These are phyloP conservation scores for Aspergillus carbonarius DNA, from an alignment of 2,329 filamentous ascomycete genomes.

Conservation along the genomic window DNA sequence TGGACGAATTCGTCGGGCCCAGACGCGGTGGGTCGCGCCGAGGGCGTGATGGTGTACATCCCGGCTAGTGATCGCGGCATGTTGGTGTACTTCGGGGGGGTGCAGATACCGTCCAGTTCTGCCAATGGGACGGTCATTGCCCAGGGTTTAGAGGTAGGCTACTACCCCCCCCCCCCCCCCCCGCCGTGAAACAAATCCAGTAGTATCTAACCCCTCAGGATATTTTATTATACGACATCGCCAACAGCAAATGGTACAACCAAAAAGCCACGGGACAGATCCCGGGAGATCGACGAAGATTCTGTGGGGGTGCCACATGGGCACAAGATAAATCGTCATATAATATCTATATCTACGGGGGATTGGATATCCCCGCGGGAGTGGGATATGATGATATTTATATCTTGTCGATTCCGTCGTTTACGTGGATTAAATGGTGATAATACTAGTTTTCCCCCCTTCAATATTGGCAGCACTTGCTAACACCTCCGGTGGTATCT, in stretches of 20 bases:
- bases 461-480: too few species aligned
- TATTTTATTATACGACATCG: slow-evolving; percentile 8
- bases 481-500: too few species aligned
- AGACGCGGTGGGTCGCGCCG: slow-evolving; percentile 6
- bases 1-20: slow-evolving; percentile 8
- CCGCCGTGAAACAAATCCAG: too few species aligned
- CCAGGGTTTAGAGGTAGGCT: slow-evolving; percentile 1
- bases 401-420: background rate
- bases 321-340: slow-evolving; percentile 7
- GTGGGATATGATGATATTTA: slow-evolving; percentile 3
- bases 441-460: too few species aligned
- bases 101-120: too few species aligned
- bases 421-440: slow-evolving; percentile 8
- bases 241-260: slow-evolving; percentile 6
- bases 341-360: slow-evolving; percentile 7
- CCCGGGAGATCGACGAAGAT: background rate
- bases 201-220: too few species aligned
- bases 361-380: background rate
- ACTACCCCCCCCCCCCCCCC: background rate
- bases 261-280: slow-evolving; percentile 10
- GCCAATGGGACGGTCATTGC: background rate
- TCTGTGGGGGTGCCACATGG: slow-evolving; percentile 6
- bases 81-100: slow-evolving; percentile 7
- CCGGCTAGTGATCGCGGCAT: slow-evolving; percentile 8
- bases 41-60: slow-evolving; percentile 8